Evolutionary conservation across 1,284 basidiomycete species (phyloP).

Genomic region (Flammula alnicola): DNA sequence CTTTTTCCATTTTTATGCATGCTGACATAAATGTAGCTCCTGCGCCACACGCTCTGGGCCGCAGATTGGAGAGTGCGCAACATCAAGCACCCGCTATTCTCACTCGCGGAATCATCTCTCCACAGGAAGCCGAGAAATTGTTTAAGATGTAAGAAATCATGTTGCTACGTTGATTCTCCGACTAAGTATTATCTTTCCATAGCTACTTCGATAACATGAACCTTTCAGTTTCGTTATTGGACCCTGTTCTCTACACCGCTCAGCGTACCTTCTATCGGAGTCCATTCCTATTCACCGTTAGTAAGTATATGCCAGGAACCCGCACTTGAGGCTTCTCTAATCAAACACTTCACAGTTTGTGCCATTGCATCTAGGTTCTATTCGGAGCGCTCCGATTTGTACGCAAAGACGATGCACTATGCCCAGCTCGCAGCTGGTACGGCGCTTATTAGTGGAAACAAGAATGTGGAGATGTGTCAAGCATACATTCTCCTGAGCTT

Average conservation of each 20-base stretch:
- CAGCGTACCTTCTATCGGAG: conserved; percentile 74
- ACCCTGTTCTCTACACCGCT: conserved; percentile 77
- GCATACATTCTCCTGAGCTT: conserved; percentile 75
- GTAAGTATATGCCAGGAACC: conserved; percentile 58
- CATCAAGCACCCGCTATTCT: conserved; percentile 73
- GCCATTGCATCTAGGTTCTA: conserved; percentile 80
- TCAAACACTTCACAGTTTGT: conserved; percentile 55
- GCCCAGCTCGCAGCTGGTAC: conserved; percentile 75
- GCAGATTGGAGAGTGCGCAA: conserved; percentile 30
- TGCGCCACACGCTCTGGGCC: conserved; percentile 32
- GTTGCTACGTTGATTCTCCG: no score
- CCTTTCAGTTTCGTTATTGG: conserved; percentile 69
- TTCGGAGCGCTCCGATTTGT: conserved; percentile 64
- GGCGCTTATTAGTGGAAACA: conserved; percentile 71
- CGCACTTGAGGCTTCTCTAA: no score
- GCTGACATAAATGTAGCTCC: conserved; percentile 40
- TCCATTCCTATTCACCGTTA: conserved; percentile 81
- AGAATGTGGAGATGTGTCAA: conserved; percentile 76
- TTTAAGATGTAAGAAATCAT: conserved; percentile 78
- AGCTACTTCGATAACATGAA: conserved; percentile 83
- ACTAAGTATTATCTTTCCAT: conserved; percentile 13
- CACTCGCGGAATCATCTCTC: conserved; percentile 68
- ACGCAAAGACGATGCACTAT: conserved; percentile 68
- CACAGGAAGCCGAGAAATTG: conserved; percentile 74
- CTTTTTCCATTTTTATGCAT: background rate